Base-by-base conservation (phyloP, 148 eudicot genomes). In the Rhododendron vialii region DNA sequence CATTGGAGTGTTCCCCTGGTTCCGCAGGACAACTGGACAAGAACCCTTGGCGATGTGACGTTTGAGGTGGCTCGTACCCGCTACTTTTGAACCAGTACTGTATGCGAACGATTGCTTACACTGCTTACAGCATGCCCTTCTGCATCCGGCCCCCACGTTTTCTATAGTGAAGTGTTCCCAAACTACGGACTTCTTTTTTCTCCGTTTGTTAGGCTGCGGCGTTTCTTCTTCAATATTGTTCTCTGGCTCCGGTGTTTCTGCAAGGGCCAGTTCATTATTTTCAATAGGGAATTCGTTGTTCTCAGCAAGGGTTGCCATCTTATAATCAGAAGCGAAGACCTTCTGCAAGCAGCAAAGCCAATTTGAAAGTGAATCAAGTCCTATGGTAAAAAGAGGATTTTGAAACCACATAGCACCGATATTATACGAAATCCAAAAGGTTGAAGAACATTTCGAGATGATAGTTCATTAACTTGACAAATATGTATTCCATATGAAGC, bases 61-160 rank as follows among this genome's bases (percentile, higher is more conserved):
- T 84, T 92, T 93, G 36, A 94, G 90, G 88, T 94, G 98, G 89
- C 98, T 94, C 8, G 98, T 94, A 14, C 98, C 98, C 9, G 93
- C 92, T 26, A 91, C 94, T 87, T 93, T 94, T 9, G 93, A 88
- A 41, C 98, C 98, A 12, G 91, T 92, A 79, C 92, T 93, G 86
- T 94, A 93, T 8, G 98, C 95, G 86, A 93, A 94, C 47, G 98
- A 93, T 71, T 93, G 93, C 88, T 90, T 90, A 78, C 98, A 94
- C 30, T 91, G 91, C 86, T 92, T 92, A 83, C 98, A 94, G 69
- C 89, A 89, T 33, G 98, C 98, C 85, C 95, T 93, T 88, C 93
- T 90, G 74, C 91, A 89, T 45, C 93, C 98, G 9, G 87, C 86
- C 36, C 93, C 87, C 9, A 92, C 93, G 7, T 86, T 88, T 85